Base-by-base conservation (phyloP, 805 yeast species). In the Saccharomycopsis oosterbeekiorum region DNA sequence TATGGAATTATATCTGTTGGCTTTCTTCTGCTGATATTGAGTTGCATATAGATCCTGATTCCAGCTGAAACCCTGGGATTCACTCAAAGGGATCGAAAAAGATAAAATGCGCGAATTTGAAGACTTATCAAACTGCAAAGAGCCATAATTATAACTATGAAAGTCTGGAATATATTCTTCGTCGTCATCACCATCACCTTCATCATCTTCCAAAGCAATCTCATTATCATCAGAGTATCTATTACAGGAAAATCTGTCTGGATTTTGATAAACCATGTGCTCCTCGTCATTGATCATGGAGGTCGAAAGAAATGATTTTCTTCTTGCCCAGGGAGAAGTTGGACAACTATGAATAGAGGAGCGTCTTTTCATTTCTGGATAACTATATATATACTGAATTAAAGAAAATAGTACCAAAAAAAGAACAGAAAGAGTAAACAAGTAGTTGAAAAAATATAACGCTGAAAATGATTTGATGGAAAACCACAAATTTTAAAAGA, bases 11-110 rank as follows among this genome's bases (percentile, higher is more conserved):
- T 21, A 12, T 36, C 51, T 24, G 26, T 14, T 43, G 1, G 64
- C 64, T 24, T 21, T 24, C 11, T 34, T 57, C 62, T 86, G 92
- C 67, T 85, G 88, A 69, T 83, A 84, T 36, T 85, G 84, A 1
- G 85, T 76, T 1, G 90, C 92, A 76, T 86, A 87, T 55, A 86
- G 72, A 67, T 86, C 92, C 68, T 86, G 92, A 69, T 87, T 86
- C 82, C 89, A 87, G 1, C 81, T 71, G 67, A 86, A 87, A 2
- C 94, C 94, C 68, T 87, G 92, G 39, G 86, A 80, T 67, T 85
- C 87, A 26, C 76, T 77, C 47, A 84, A 72, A 15, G 81, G 76
- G 42, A 84, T 75, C 15, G 78, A 74, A 60, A 68, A 76, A 0
- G 74, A 65, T 6, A 79, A 54, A 73, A n/a, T 40, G 4, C 58